These are phyloP conservation scores for Paramecium pentaurelia DNA, from an alignment of 73 alveolate genomes.

Conservation along the genomic window DNA sequence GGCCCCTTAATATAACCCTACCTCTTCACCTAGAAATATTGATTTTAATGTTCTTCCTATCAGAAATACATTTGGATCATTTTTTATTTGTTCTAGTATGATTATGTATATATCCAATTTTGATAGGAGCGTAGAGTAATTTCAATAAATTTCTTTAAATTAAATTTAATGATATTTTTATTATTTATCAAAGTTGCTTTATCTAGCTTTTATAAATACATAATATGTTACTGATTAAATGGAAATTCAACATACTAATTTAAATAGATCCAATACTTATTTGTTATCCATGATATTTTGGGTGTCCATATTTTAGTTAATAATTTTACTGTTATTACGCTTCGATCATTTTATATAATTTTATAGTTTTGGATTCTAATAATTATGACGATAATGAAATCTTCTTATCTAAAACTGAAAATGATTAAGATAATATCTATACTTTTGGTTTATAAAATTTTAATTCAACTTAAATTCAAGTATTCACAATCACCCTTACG, in stretches of 20 bases:
- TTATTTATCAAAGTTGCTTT: not conserved
- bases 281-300: not conserved
- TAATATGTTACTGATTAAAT: not conserved
- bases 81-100: not conserved
- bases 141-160: not conserved
- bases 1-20: constrained; percentile 89
- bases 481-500: not conserved
- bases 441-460: not conserved
- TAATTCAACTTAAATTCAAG: not conserved
- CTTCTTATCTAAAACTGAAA: not conserved
- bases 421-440: not conserved
- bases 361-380: not conserved
- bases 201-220: not conserved
- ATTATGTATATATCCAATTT: not conserved
- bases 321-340: not conserved
- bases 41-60: constrained; percentile 18
- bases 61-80: constrained; percentile 83
- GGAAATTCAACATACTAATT: not conserved
- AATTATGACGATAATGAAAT: not conserved
- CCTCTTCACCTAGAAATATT: constrained; percentile 83
- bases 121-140: not conserved
- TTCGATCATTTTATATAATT: not conserved
- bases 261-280: not conserved
- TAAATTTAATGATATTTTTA: not conserved
- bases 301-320: not conserved